A percentile compares a stretch with the other conserved stretches of the same genome.
Evolutionary conservation across 495 filamentous ascomycete genomes (phyloP).

Genomic region (Daldinia grandis): DNA sequence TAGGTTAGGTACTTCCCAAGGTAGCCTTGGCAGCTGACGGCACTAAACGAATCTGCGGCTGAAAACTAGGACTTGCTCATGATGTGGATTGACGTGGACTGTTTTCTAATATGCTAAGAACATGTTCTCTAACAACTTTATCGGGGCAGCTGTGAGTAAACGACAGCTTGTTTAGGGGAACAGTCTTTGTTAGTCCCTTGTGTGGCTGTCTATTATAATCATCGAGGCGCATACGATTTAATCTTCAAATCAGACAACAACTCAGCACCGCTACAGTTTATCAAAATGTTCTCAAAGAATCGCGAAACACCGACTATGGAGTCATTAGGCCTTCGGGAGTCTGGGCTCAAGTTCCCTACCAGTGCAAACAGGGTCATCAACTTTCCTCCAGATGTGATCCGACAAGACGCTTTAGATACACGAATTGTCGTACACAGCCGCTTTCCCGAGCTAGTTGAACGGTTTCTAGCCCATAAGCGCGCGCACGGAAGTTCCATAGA

Average conservation of each 20-base stretch:
- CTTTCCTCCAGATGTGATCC: slow-evolving; percentile 27
- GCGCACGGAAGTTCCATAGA: slow-evolving; percentile 19
- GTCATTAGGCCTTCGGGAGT: slow-evolving; percentile 28
- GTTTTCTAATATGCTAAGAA: not conserved
- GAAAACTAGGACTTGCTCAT: not conserved
- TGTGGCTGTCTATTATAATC: not conserved
- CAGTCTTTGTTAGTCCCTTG: not conserved
- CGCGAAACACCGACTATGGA: not conserved
- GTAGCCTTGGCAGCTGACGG: not conserved
- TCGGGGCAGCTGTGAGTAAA: not conserved
- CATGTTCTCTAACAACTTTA: not conserved
- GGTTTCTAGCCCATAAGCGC: slow-evolving; percentile 39
- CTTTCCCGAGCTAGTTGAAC: slow-evolving; percentile 33
- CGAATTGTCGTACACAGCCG: slow-evolving; percentile 36
- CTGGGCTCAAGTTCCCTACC: slow-evolving; percentile 17
- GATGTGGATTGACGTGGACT: not conserved
- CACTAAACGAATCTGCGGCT: not conserved
- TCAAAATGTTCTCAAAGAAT: not conserved
- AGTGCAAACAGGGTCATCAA: slow-evolving; percentile 34
- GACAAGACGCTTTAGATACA: slow-evolving; percentile 28
- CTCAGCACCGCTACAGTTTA: not conserved
- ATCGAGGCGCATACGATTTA: not conserved
- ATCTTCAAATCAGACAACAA: not conserved
- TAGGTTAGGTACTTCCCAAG: not conserved
- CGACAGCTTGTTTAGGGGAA: not conserved